A percentile compares a stretch with the other conserved stretches of the same genome.
phyloP scores from a whole-genome alignment of 257 asterid species.

The Lithospermum erythrorhizon region DNA sequence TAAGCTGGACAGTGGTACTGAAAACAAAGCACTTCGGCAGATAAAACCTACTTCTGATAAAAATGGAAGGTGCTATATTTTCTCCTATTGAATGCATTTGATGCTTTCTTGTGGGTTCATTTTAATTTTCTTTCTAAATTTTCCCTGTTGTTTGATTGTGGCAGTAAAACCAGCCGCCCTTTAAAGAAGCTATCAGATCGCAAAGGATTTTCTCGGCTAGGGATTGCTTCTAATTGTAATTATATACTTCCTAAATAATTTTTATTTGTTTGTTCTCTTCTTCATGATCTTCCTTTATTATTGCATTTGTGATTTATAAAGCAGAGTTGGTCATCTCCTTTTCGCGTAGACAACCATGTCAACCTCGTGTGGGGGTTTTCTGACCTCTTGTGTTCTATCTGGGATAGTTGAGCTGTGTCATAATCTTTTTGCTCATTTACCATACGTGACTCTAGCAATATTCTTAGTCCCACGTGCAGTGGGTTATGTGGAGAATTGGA shows the following conservation, averaged over 20 bases:
- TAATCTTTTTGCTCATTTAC: neutral
- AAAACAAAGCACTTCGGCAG: conserved; percentile 62
- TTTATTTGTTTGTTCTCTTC: neutral
- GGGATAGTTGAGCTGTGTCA: neutral
- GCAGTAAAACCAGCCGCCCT: conserved; percentile 94
- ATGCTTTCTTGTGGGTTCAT: conserved; percentile 7
- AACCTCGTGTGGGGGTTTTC: neutral
- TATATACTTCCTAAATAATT: conserved; percentile 27
- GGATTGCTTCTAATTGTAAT: conserved; percentile 58
- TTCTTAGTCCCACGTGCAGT: neutral
- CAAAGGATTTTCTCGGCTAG: conserved; percentile 81
- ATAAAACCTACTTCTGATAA: conserved; percentile 59
- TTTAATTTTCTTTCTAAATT: conserved; percentile 16
- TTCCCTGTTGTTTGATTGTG: conserved; percentile 14
- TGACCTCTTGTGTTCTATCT: neutral
- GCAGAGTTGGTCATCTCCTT: too few species aligned
- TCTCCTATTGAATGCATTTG: conserved; percentile 12
- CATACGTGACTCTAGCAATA: neutral
- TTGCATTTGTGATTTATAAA: neutral
- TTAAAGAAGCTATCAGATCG: conserved; percentile 77
- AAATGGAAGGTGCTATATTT: conserved; percentile 61
- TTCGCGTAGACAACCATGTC: too few species aligned
- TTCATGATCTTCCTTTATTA: neutral
- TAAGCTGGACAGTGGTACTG: conserved; percentile 46
- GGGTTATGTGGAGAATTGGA: neutral